A percentile compares a stretch with the other conserved stretches of the same genome.
Conservation (phyloP, 768 basidiomycete species). For the Crucibulum laeve region DNA sequence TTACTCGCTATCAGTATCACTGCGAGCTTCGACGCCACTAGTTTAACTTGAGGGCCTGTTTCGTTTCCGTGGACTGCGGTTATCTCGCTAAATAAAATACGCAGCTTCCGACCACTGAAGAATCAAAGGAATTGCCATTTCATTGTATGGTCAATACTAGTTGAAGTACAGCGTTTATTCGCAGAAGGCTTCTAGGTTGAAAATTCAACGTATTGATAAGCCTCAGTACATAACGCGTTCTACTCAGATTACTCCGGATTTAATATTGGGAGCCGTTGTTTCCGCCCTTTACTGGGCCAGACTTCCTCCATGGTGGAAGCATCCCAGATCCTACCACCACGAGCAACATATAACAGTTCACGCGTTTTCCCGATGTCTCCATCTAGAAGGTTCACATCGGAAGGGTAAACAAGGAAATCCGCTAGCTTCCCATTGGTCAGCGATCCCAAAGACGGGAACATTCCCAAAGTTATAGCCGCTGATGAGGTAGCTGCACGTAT, state of each 20-base stretch:
- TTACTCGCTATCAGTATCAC: too few species aligned
- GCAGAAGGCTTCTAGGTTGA: too few species aligned
- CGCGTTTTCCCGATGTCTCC: conserved; percentile 46
- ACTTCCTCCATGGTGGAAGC: conserved; percentile 64
- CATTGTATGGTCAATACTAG: too few species aligned
- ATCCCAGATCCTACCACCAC: conserved; percentile 70
- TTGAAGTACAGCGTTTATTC: too few species aligned
- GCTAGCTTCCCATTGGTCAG: conserved; percentile 65
- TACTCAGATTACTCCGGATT: conserved; percentile 42
- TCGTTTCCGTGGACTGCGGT: too few species aligned
- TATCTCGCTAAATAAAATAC: too few species aligned
- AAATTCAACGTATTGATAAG: too few species aligned
- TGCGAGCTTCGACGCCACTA: too few species aligned
- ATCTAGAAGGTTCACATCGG: conserved; percentile 51
- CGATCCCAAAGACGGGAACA: conserved; percentile 58
- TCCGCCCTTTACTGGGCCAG: conserved; percentile 64
- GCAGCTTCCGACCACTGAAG: too few species aligned
- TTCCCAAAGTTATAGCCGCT: conserved; percentile 62
- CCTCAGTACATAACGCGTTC: too few species aligned
- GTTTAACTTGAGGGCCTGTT: too few species aligned
- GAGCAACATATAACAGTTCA: conserved; percentile 50
- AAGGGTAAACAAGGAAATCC: conserved; percentile 65
- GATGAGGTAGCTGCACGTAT: conserved; percentile 64
- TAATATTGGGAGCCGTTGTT: conserved; percentile 50
- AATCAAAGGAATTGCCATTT: too few species aligned